Percentiles rank a stretch among this genome's conserved stretches.
phyloP scores from a whole-genome alignment of 805 yeast species.

The Pichia pseudocactophila region DNA sequence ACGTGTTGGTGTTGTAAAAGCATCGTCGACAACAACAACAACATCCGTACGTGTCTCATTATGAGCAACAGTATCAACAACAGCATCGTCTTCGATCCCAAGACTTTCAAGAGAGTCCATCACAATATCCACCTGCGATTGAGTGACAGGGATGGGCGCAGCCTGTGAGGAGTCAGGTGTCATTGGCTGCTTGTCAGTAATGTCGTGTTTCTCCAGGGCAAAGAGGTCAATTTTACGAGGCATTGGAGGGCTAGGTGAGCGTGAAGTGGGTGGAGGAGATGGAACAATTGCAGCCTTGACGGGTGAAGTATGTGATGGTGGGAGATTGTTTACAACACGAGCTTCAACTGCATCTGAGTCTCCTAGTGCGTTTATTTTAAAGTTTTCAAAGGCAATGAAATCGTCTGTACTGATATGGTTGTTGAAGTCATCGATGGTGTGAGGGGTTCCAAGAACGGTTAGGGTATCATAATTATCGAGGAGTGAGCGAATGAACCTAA shows the following conservation, averaged over 20 bases:
- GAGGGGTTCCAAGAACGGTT: slow-evolving; percentile 11
- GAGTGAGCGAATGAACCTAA: slow-evolving; percentile 22
- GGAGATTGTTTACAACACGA: neutral
- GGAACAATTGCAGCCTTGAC: slow-evolving; percentile 10
- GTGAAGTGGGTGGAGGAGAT: neutral
- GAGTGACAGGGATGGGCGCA: slow-evolving; percentile 1
- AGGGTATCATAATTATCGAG: slow-evolving; percentile 18
- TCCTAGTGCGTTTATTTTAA: slow-evolving; percentile 12
- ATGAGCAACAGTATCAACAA: neutral
- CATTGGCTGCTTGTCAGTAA: neutral
- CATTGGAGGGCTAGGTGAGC: slow-evolving; percentile 19
- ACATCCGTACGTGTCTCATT: neutral
- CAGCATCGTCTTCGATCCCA: neutral
- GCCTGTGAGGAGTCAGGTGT: neutral
- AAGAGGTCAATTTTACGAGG: slow-evolving; percentile 12
- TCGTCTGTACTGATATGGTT: slow-evolving; percentile 21
- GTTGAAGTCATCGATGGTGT: slow-evolving; percentile 17
- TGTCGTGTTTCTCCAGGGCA: neutral
- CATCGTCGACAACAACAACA: neutral
- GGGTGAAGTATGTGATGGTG: slow-evolving; percentile 6
- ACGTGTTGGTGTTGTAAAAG: slow-evolving; percentile 6
- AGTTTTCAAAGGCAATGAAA: slow-evolving; percentile 19
- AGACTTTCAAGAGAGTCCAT: slow-evolving; percentile 4
- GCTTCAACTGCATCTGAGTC: slow-evolving; percentile 6
- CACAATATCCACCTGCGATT: slow-evolving; percentile 7